phyloP scores from a whole-genome alignment of 1,284 basidiomycete species.

The Vanrija sp. region DNA sequence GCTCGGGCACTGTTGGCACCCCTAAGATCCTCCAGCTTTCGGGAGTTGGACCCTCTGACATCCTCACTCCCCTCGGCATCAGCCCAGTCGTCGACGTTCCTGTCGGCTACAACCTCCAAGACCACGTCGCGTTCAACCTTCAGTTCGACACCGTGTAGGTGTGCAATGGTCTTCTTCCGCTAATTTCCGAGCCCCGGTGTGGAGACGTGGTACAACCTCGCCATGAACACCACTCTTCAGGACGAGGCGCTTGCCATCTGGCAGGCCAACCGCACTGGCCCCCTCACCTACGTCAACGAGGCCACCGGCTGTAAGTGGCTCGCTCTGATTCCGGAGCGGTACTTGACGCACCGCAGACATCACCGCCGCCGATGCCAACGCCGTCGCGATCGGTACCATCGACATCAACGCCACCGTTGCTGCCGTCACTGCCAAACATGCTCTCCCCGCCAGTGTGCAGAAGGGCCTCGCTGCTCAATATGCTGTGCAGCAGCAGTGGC shows the following conservation, averaged over 20 bases:
- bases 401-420: slow-evolving; percentile 60
- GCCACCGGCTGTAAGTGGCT: slow-evolving; percentile 44
- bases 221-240: slow-evolving; percentile 22
- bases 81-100: slow-evolving; percentile 15
- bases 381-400: slow-evolving; percentile 69
- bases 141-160: slow-evolving; percentile 28
- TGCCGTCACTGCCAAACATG: slow-evolving; percentile 55
- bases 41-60: slow-evolving; percentile 10
- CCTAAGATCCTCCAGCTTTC: slow-evolving; percentile 19
- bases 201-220: slow-evolving; percentile 41
- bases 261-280: slow-evolving; percentile 28
- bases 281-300: slow-evolving; percentile 49
- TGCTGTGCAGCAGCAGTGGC: slow-evolving; percentile 33
- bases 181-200: slow-evolving; percentile 14
- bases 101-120: slow-evolving; percentile 31
- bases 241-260: slow-evolving; percentile 31
- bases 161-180: background rate
- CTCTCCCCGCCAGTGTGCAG: slow-evolving; percentile 39
- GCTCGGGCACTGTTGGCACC: background rate
- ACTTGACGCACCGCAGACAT: slow-evolving; percentile 14
- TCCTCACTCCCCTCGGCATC: slow-evolving; percentile 16
- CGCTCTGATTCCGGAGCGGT: background rate
- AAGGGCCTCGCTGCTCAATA: slow-evolving; percentile 39
- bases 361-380: slow-evolving; percentile 49
- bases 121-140: slow-evolving; percentile 32